A percentile compares a stretch with the other conserved stretches of the same genome.
Conservation (phyloP, 2,329 filamentous ascomycete genomes). For the Calonectria naviculata region DNA sequence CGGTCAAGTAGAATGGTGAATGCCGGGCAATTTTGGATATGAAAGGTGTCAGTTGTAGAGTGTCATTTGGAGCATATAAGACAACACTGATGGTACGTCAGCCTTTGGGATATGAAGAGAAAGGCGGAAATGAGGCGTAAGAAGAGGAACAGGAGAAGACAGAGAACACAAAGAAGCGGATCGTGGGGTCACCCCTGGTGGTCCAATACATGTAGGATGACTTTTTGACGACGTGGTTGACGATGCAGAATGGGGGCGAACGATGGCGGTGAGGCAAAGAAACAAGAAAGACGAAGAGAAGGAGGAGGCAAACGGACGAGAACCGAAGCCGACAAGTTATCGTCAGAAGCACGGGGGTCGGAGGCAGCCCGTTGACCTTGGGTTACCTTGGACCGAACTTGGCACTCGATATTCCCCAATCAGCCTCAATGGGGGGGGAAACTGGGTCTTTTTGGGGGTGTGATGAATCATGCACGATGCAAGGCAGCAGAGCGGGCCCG, state of each 20-base stretch:
- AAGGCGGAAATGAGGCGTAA: neutral
- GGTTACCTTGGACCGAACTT: slow-evolving; percentile 2
- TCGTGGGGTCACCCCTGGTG: neutral
- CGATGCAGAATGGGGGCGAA: slow-evolving; percentile 1
- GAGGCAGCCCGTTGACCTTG: slow-evolving; percentile 31
- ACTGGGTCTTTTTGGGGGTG: neutral
- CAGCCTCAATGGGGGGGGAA: neutral
- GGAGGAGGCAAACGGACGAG: slow-evolving; percentile 16
- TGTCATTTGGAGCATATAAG: neutral
- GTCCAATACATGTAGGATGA: neutral
- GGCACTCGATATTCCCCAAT: neutral
- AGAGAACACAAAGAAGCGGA: neutral
- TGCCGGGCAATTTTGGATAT: neutral
- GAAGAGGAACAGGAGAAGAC: neutral
- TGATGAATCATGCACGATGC: slow-evolving; percentile 27
- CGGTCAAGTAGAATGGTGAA: neutral
- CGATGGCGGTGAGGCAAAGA: slow-evolving; percentile 23
- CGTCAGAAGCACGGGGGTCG: slow-evolving; percentile 26
- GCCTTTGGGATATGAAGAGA: neutral
- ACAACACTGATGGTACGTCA: neutral
- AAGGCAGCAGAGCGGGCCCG: slow-evolving; percentile 17
- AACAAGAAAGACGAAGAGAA: neutral
- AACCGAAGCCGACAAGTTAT: slow-evolving; percentile 39
- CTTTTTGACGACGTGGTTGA: slow-evolving; percentile 12
- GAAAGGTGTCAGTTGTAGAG: neutral